Evolutionary conservation across 2,329 filamentous ascomycete genomes (phyloP), one percentile per base, ranked within the genome.

Genomic region (Aspergillus jensenii): DNA sequence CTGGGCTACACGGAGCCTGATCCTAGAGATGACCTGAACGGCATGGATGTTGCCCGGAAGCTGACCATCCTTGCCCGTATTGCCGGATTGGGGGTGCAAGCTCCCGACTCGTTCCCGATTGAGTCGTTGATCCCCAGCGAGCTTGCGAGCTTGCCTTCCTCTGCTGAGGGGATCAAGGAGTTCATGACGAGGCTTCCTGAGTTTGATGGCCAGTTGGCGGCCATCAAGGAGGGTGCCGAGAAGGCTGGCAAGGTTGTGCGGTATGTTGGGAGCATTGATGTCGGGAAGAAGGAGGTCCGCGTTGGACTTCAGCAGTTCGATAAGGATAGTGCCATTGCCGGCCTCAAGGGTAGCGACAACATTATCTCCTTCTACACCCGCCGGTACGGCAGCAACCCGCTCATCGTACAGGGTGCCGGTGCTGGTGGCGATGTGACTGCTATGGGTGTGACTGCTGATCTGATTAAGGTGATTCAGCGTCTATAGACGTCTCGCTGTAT

Each of bases 281-380:
- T 96, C 44, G 82, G 80, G n/a, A 84, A 82, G 61, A 89, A 91
- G 73, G 80, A 87, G 66, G 90, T 98, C 74, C 96, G 93, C 81
- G 95, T 99, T 58, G 93, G 95, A 2, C 78, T 99, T 64, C 89
- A 97, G 82, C 90, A 89, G 78, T 93, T 92, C 67, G 92, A 96
- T 65, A 86, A 86, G 67, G 90, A 89, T 60, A 91, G 96, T 71
- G 90, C 95, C 12, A 97, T 99, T 78, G 95, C 95, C 14, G 89
- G 90, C 48, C 82, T 99, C 58, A 96, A 96, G 84, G 95, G 95
- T 37, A 98, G 93, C 75, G 95, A 98, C 74, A 99, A 99, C 81
- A 96, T 99, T 74, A 96, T 99, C 73, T 96, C 89, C 81, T 97
- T 99, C 82, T 96, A 97, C 78, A 99, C 95, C 6, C 90, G 96